phyloP scores from a whole-genome alignment of 495 filamentous ascomycete species.

The Pyrenula aspistea region DNA sequence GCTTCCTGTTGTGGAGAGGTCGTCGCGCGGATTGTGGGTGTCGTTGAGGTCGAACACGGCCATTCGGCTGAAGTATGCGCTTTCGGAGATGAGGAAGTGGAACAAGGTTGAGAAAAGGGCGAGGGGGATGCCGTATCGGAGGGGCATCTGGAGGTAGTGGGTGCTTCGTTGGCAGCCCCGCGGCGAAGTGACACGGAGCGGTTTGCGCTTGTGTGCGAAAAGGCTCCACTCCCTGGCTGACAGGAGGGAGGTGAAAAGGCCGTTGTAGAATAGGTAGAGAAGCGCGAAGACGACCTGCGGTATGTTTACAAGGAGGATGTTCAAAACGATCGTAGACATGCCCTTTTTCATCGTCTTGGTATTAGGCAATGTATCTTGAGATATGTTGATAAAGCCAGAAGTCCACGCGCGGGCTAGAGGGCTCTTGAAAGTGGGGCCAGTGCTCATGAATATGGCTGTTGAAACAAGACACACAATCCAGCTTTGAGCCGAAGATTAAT shows the following conservation, averaged over 20 bases:
- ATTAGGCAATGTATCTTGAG: slow-evolving; percentile 2
- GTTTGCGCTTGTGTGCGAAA: slow-evolving; percentile 10
- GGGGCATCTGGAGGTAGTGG: slow-evolving; percentile 6
- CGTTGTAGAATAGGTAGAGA: slow-evolving; percentile 25
- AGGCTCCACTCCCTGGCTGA: slow-evolving; percentile 16
- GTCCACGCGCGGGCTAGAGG: slow-evolving; percentile 11
- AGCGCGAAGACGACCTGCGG: slow-evolving; percentile 26
- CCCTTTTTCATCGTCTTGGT: not conserved
- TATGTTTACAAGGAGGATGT: slow-evolving; percentile 21
- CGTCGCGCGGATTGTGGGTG: no score
- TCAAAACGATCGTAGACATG: slow-evolving; percentile 3
- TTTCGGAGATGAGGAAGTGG: slow-evolving; percentile 8
- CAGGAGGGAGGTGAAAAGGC: slow-evolving; percentile 23
- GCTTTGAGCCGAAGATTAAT: no score
- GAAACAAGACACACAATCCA: no score
- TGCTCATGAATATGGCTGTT: slow-evolving; percentile 23
- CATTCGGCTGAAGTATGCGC: slow-evolving; percentile 2
- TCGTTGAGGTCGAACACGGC: slow-evolving; percentile 5
- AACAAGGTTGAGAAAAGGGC: slow-evolving; percentile 1
- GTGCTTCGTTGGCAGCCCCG: slow-evolving; percentile 3
- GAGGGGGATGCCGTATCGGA: slow-evolving; percentile 4
- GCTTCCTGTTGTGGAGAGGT: no score
- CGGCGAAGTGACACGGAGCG: slow-evolving; percentile 14
- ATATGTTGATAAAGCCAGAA: not conserved
- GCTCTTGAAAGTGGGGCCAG: slow-evolving; percentile 14